A percentile compares a stretch with the other conserved stretches of the same genome.
phyloP scores from a whole-genome alignment of 768 basidiomycete genomes.

The Lentinula guzmanii region DNA sequence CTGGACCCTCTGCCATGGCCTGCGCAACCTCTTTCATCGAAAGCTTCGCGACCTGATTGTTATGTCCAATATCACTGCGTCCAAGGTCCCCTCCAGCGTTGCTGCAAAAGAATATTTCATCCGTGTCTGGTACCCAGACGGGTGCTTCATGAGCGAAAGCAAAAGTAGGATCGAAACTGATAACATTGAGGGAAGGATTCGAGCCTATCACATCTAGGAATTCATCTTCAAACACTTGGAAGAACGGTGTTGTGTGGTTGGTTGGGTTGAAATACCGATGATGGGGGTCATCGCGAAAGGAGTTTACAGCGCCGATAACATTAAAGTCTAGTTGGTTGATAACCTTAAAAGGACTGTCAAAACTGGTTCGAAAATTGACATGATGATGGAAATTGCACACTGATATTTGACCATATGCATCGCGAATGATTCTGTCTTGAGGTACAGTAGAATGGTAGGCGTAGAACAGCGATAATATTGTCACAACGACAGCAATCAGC shows the following conservation, averaged over 20 bases:
- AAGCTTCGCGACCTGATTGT: slow-evolving; percentile 38
- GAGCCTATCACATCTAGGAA: slow-evolving; percentile 41
- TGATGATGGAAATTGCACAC: background rate
- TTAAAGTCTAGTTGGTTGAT: slow-evolving; percentile 12
- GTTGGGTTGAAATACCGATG: slow-evolving; percentile 45
- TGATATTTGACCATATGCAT: background rate
- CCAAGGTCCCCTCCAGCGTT: slow-evolving; percentile 41
- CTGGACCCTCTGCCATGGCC: slow-evolving; percentile 15
- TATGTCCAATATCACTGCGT: slow-evolving; percentile 36
- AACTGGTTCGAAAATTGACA: background rate
- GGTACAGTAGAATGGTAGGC: background rate
- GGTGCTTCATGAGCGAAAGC: slow-evolving; percentile 57
- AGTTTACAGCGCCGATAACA: slow-evolving; percentile 11
- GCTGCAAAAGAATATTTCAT: slow-evolving; percentile 41
- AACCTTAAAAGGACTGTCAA: background rate
- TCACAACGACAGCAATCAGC: background rate
- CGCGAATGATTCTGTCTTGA: background rate
- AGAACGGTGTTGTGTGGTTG: slow-evolving; percentile 38
- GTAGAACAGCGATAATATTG: background rate
- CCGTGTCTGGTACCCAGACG: slow-evolving; percentile 41
- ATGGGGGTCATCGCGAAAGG: slow-evolving; percentile 13
- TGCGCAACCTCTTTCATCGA: slow-evolving; percentile 34
- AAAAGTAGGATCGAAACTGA: slow-evolving; percentile 37
- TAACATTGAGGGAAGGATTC: slow-evolving; percentile 35
- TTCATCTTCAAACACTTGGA: slow-evolving; percentile 43